Base-by-base conservation (phyloP, 2,329 filamentous ascomycete species). In the Alternaria postmessia region DNA sequence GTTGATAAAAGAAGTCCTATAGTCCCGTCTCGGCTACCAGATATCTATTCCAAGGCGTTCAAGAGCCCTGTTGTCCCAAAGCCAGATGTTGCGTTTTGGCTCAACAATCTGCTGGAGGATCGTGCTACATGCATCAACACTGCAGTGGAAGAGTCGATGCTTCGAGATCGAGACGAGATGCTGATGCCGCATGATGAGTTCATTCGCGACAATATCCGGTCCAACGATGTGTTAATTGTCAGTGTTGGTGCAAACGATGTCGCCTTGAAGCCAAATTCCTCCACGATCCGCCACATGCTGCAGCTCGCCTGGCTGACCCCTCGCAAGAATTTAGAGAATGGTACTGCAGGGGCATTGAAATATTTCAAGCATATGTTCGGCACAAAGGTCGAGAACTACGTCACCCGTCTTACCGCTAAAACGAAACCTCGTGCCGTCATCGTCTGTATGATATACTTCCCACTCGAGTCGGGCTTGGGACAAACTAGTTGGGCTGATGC, bases 381-480 rank as follows among this genome's bases (percentile, higher is more conserved):
- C 1, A 52, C 60, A 1, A 68, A 74, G 24, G 59, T 70, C 0
- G 67, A 75, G 51, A 38, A 67, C 4, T 79, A 79, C 54, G 61
- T 78, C 46, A 39, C 51, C 0, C 64, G 61, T 2, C 32, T 78
- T 8, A 66, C 69, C 5, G 61, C 67, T 5, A 71, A 68, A 24
- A 72, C 70, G 1, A 77, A 74, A 51, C 77, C 77, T 2, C 68
- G 70, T 9, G 72, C 73, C 12, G 67, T 79, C 11, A 66, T 79
- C 16, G 66, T 78, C 4, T 78, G 75, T 57, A 79, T 78, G 76
- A 79, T 79, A 36, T 79, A 79, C 61, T 79, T 67, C 53, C 77
- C 77, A 0, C 66, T 79, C 5, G 75, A 79, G 59, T 55, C 63
- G 2, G 57, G 67, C 0, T 54, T 68, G 7, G 67, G 69, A 1